Evolutionary conservation across 2,329 filamentous ascomycete genomes (phyloP).

Genomic region (Gaeumannomyces tritici): DNA sequence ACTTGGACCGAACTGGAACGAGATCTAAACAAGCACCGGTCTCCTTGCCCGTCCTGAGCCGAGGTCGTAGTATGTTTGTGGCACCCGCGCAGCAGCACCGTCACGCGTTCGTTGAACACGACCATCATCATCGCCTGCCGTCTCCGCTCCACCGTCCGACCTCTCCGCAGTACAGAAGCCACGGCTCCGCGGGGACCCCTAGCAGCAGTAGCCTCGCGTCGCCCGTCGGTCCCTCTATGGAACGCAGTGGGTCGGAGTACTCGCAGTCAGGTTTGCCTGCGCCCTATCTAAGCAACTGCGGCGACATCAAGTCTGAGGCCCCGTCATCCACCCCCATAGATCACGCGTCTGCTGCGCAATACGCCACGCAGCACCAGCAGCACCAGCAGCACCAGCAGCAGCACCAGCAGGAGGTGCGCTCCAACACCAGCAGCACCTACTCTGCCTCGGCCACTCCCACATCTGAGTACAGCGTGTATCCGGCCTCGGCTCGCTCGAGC

Average conservation of each 20-base stretch:
- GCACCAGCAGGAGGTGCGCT: slow-evolving; percentile 57
- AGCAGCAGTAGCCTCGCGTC: slow-evolving; percentile 8
- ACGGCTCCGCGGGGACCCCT: slow-evolving; percentile 7
- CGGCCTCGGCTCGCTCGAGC: slow-evolving; percentile 65
- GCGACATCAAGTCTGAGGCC: slow-evolving; percentile 73
- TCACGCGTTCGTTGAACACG: slow-evolving; percentile 10
- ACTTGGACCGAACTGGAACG: slow-evolving; percentile 1
- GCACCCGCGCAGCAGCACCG: slow-evolving; percentile 8
- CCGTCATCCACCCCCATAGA: slow-evolving; percentile 58
- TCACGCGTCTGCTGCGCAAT: slow-evolving; percentile 88
- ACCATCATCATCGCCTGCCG: slow-evolving; percentile 9
- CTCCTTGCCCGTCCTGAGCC: background rate
- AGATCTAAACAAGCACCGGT: slow-evolving; percentile 1
- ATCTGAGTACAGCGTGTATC: slow-evolving; percentile 79
- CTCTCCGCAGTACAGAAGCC: slow-evolving; percentile 9
- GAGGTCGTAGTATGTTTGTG: slow-evolving; percentile 12
- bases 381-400: background rate
- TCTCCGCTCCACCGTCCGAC: slow-evolving; percentile 4
- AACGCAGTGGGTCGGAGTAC: slow-evolving; percentile 62
- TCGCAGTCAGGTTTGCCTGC: slow-evolving; percentile 82
- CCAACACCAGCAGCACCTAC: slow-evolving; percentile 43
- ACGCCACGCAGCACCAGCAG: slow-evolving; percentile 50
- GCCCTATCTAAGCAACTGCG: slow-evolving; percentile 57
- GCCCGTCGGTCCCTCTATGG: slow-evolving; percentile 31
- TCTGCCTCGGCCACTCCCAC: slow-evolving; percentile 74